These are phyloP conservation scores for Tilletia horrida DNA, from an alignment of 1,284 basidiomycete species.

Conservation along the genomic window DNA sequence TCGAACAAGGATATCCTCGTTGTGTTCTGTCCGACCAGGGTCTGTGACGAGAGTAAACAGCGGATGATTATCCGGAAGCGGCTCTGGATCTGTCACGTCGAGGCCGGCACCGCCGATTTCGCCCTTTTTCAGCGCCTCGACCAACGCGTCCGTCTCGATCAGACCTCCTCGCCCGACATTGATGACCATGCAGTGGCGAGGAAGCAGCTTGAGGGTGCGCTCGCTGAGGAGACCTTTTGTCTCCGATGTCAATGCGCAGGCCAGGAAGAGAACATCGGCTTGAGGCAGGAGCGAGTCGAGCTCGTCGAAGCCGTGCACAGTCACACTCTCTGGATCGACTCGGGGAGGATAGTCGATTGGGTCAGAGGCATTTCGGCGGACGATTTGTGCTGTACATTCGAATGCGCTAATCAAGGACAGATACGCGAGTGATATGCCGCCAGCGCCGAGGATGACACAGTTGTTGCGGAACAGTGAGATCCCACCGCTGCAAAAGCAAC, in stretches of 20 bases:
- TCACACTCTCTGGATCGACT: slow-evolving; percentile 4
- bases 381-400: slow-evolving; percentile 21
- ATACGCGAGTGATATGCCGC: slow-evolving; percentile 27
- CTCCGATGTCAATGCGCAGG: slow-evolving; percentile 30
- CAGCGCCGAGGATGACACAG: slow-evolving; percentile 34
- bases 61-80: slow-evolving; percentile 20
- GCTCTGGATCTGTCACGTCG: slow-evolving; percentile 17
- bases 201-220: slow-evolving; percentile 15
- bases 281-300: slow-evolving; percentile 10
- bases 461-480: slow-evolving; percentile 19
- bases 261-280: slow-evolving; percentile 29
- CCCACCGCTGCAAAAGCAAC: slow-evolving; percentile 9
- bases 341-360: slow-evolving; percentile 2
- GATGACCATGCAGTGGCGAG: slow-evolving; percentile 15
- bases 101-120: slow-evolving; percentile 17
- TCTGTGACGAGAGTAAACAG: slow-evolving; percentile 20
- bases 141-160: slow-evolving; percentile 22
- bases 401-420: slow-evolving; percentile 26
- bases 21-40: background rate
- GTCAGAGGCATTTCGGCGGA: slow-evolving; percentile 16
- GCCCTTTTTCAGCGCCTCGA: slow-evolving; percentile 20
- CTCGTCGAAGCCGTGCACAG: slow-evolving; percentile 17
- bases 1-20: slow-evolving; percentile 1
- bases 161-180: slow-evolving; percentile 21
- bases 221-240: slow-evolving; percentile 8